Conservation (phyloP, 768 basidiomycete genomes). For the Rickenella mellea region DNA sequence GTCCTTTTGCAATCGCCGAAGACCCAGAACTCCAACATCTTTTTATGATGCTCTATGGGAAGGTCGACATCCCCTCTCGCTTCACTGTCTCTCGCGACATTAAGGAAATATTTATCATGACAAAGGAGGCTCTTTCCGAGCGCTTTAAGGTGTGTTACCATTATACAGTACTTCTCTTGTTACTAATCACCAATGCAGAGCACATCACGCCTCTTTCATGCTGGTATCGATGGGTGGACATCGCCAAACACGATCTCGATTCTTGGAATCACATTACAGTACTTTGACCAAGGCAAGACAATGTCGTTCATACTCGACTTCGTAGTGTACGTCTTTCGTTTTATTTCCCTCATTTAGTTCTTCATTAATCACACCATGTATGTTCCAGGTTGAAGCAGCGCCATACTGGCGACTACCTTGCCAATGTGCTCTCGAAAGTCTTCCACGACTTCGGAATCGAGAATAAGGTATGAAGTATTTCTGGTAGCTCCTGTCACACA, state of each 20-base stretch:
- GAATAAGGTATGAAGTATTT: background rate
- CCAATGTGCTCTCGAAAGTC: background rate
- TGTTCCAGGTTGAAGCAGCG: too few relatives aligned
- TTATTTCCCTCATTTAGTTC: too few relatives aligned
- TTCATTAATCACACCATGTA: constrained; percentile 15
- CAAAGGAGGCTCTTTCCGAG: background rate
- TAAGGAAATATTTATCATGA: constrained; percentile 5
- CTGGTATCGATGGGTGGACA: constrained; percentile 22
- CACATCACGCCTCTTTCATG: constrained; percentile 12
- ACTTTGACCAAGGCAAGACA: constrained; percentile 12
- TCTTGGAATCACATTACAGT: constrained; percentile 17
- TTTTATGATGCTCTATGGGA: constrained; percentile 8
- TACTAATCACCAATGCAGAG: background rate
- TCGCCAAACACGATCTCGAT: constrained; percentile 18
- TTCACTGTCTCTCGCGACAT: constrained; percentile 9
- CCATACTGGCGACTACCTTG: constrained; percentile 2
- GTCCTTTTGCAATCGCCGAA: constrained; percentile 10
- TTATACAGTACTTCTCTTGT: background rate
- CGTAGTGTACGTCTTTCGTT: constrained; percentile 12
- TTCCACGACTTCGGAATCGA: constrained; percentile 1
- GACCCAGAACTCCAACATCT: constrained; percentile 7
- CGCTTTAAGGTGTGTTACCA: constrained; percentile 1
- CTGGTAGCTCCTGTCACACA: background rate
- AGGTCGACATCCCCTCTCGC: constrained; percentile 9
- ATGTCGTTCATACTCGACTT: constrained; percentile 13